Evolutionary conservation across 2,329 filamentous ascomycete genomes (phyloP).

Genomic region (Oidium heveae): DNA sequence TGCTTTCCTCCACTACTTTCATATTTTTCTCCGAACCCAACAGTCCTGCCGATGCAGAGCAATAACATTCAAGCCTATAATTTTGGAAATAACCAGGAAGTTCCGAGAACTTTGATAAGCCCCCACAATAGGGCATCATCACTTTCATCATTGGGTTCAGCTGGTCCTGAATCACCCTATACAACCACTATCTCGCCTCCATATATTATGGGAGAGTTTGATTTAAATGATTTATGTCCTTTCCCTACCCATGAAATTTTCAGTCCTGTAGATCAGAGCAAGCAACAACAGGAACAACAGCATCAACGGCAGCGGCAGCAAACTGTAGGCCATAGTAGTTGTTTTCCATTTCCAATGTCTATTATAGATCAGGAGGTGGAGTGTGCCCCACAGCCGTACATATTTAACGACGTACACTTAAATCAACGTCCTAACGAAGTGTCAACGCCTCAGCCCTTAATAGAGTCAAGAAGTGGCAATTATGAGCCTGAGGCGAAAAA

Average conservation of each 20-base stretch:
- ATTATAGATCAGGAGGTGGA: constrained; percentile 11
- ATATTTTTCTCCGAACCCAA: background rate
- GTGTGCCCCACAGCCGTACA: constrained; percentile 13
- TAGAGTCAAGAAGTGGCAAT: constrained; percentile 17
- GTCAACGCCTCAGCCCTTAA: constrained; percentile 15
- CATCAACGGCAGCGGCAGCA: too few species aligned
- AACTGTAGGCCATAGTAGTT: constrained; percentile 5
- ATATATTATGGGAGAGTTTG: constrained; percentile 26
- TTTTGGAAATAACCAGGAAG: constrained; percentile 12
- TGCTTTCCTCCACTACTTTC: constrained; percentile 5
- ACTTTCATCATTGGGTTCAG: constrained; percentile 32
- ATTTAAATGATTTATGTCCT: constrained; percentile 14
- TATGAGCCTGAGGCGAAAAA: constrained; percentile 12
- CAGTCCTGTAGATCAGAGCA: constrained; percentile 21
- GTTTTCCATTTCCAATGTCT: constrained; percentile 22
- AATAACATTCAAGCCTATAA: background rate
- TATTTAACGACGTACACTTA: constrained; percentile 11
- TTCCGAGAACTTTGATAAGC: constrained; percentile 12
- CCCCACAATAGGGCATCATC: constrained; percentile 34
- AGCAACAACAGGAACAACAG: constrained; percentile 25
- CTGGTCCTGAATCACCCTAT: constrained; percentile 33
- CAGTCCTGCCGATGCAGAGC: background rate
- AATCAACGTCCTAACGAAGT: constrained; percentile 9
- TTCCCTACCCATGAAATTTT: constrained; percentile 11
- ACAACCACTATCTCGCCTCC: constrained; percentile 29